Base-by-base conservation (phyloP, 805 yeast genomes). In the Zygosaccharomyces kombuchaensis region DNA sequence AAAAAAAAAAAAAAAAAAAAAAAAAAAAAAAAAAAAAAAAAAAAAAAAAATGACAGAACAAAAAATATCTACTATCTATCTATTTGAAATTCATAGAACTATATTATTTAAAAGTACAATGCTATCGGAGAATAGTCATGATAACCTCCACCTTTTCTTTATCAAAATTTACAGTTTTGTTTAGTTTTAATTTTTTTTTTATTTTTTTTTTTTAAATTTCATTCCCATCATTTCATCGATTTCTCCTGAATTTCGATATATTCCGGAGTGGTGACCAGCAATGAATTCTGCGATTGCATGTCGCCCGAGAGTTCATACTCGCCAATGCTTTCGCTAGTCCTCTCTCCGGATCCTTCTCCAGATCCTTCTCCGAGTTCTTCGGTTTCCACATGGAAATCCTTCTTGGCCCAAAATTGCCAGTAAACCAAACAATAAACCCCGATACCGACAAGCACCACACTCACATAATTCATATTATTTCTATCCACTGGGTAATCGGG, bases 401-500 rank as follows among this genome's bases (percentile, higher is more conserved):
- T 62, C 23, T 51, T 45, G 13, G 69, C 77, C 51, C 66, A 63
- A 12, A 66, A 63, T 44, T 64, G 66, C 87, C 87, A 82, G 58
- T 80, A 81, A 4, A 69, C 45, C 1, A 78, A 48, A 27, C 76
- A 60, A 56, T 73, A 78, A 0, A 67, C 9, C 4, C 70, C 56
- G 56, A 69, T 74, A 8, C 79, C 79, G 16, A 66, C 76, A 47
- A 75, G 67, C 14, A 78, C 84, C 7, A 75, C 84, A 26, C 76
- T 62, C 12, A 81, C 80, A 54, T 84, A 84, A 60, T 84, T 84
- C 89, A 84, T 84, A 51, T 74, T 72, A 34, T 77, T 75, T 29
- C 72, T 74, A 2, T 72, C 69, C 2, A 74, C 88, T 2, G 89
- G 90, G 75, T 78, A 71, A 9, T 67, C 68, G 21, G 78, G 66